A percentile compares a stretch with the other conserved stretches of the same genome.
Conservation (phyloP, 495 filamentous ascomycete genomes). For the Xylaria cubensis region DNA sequence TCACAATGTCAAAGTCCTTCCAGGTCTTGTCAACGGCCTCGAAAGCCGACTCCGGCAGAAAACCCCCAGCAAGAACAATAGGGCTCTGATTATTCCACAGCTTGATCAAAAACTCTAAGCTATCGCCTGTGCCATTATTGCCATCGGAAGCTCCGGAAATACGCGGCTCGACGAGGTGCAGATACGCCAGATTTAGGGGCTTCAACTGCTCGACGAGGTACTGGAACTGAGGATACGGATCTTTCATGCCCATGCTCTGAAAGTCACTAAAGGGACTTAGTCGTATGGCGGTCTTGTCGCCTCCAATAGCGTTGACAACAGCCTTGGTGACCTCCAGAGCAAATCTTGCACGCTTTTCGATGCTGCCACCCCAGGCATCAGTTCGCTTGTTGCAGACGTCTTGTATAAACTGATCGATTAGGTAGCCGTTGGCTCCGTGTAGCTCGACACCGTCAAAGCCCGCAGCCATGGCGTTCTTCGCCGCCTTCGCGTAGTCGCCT, state of each 20-base stretch:
- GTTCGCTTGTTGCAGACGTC: slow-evolving; percentile 58
- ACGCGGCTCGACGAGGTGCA: slow-evolving; percentile 63
- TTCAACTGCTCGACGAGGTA: slow-evolving; percentile 57
- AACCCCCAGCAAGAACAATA: slow-evolving; percentile 69
- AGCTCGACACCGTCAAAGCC: slow-evolving; percentile 64
- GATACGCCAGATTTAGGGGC: slow-evolving; percentile 55
- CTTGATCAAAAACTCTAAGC: slow-evolving; percentile 58
- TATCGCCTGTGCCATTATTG: slow-evolving; percentile 45
- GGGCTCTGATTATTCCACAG: slow-evolving; percentile 48
- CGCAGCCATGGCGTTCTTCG: slow-evolving; percentile 43
- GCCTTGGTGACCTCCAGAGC: slow-evolving; percentile 53
- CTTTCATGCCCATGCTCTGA: slow-evolving; percentile 56
- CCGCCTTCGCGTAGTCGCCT: slow-evolving; percentile 45
- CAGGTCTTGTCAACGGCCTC: slow-evolving; percentile 60
- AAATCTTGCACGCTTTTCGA: slow-evolving; percentile 59
- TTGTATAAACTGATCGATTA: slow-evolving; percentile 62
- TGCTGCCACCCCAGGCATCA: slow-evolving; percentile 58
- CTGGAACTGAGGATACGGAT: slow-evolving; percentile 66
- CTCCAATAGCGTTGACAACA: slow-evolving; percentile 44
- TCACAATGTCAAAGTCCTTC: slow-evolving; percentile 54
- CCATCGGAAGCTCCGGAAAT: slow-evolving; percentile 46
- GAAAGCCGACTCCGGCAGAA: slow-evolving; percentile 52
- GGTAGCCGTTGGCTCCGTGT: slow-evolving; percentile 63
- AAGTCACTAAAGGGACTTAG: slow-evolving; percentile 60
- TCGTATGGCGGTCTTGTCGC: slow-evolving; percentile 49